Percentiles rank a stretch among this genome's conserved stretches.
Evolutionary conservation across 768 basidiomycete species (phyloP).

Genomic region (Asterophora lycoperdoides): DNA sequence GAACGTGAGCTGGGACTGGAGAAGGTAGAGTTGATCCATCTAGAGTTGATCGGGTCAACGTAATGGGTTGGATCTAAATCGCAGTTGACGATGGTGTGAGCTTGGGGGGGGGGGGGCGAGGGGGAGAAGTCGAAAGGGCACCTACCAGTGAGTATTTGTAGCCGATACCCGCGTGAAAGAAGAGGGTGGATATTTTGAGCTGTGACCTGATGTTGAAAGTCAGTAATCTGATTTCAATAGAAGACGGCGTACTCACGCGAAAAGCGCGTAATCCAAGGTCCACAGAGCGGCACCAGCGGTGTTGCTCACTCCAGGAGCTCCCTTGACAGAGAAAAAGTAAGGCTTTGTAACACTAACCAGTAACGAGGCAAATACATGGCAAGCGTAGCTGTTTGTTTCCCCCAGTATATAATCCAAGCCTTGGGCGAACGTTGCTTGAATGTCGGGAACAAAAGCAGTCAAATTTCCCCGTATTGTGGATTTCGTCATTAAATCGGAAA

Average conservation of each 20-base stretch:
- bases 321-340: slow-evolving; percentile 12
- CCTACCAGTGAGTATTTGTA: slow-evolving; percentile 66
- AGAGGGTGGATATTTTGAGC: slow-evolving; percentile 48
- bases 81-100: not conserved
- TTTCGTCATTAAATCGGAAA: slow-evolving; percentile 68
- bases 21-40: slow-evolving; percentile 47
- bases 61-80: slow-evolving; percentile 56
- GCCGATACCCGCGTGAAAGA: slow-evolving; percentile 66
- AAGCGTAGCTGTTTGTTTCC: slow-evolving; percentile 53
- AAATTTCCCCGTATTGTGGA: slow-evolving; percentile 53
- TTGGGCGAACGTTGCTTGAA: slow-evolving; percentile 40
- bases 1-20: slow-evolving; percentile 56
- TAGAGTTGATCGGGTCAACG: slow-evolving; percentile 52
- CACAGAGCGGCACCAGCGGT: slow-evolving; percentile 55
- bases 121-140: not conserved
- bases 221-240: not conserved
- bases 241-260: slow-evolving; percentile 26
- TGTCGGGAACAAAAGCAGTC: slow-evolving; percentile 46
- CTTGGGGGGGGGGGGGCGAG: too few relatives aligned
- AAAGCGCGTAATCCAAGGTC: slow-evolving; percentile 52
- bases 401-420: slow-evolving; percentile 59
- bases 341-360: not conserved
- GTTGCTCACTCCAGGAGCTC: slow-evolving; percentile 45
- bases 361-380: slow-evolving; percentile 29
- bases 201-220: slow-evolving; percentile 10